Percentiles rank a stretch among this genome's conserved stretches.
Conservation (phyloP, 805 yeast genomes). For the Spathaspora hagerdaliae region DNA sequence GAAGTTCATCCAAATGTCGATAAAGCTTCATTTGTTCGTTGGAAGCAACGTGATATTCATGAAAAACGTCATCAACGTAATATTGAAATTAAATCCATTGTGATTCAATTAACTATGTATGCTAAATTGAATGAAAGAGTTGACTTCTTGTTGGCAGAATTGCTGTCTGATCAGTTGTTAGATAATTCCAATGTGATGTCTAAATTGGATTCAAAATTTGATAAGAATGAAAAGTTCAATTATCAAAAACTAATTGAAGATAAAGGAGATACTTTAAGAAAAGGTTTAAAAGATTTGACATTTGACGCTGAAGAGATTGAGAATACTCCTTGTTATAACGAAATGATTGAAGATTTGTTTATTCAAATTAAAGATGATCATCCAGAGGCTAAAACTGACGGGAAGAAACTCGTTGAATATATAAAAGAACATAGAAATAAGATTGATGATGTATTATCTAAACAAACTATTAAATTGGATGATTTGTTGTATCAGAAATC, state of each 20-base stretch:
- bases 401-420: slow-evolving; percentile 30
- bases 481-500: slow-evolving; percentile 68
- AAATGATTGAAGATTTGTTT: slow-evolving; percentile 88
- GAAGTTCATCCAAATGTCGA: slow-evolving; percentile 99
- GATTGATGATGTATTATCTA: slow-evolving; percentile 60
- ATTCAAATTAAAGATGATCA: slow-evolving; percentile 69
- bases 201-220: slow-evolving; percentile 50
- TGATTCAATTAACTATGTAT: slow-evolving; percentile 80
- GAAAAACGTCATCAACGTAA: slow-evolving; percentile 83
- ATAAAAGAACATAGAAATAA: slow-evolving; percentile 63
- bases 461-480: slow-evolving; percentile 63
- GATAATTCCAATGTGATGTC: slow-evolving; percentile 26
- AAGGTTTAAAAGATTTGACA: slow-evolving; percentile 36
- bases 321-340: slow-evolving; percentile 67
- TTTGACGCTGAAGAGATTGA: slow-evolving; percentile 35
- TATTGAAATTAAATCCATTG: slow-evolving; percentile 69
- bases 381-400: slow-evolving; percentile 39
- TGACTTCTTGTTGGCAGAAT: slow-evolving; percentile 49
- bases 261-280: slow-evolving; percentile 42
- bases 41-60: slow-evolving; percentile 98
- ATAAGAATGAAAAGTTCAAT: slow-evolving; percentile 54
- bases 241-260: slow-evolving; percentile 29
- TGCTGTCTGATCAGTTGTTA: slow-evolving; percentile 30
- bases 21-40: slow-evolving; percentile 81
- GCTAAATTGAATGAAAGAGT: slow-evolving; percentile 68